Conservation (phyloP, 2,329 filamentous ascomycete species). For the Ceratocystis huliohia region DNA sequence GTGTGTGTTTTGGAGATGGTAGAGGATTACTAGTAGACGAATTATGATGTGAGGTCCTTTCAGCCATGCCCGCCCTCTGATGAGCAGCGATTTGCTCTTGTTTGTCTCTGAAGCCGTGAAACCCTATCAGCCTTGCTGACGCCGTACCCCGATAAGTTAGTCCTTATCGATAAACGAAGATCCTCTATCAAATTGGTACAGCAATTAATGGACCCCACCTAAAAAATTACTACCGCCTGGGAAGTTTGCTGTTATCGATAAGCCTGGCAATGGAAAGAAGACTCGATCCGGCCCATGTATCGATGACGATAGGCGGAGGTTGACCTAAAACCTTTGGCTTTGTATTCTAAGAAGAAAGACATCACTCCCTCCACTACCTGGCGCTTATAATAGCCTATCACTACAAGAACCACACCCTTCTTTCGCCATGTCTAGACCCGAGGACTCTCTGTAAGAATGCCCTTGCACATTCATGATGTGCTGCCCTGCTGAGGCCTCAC, state of each 20-base stretch:
- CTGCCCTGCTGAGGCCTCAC: background rate
- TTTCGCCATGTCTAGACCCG: conserved; percentile 78
- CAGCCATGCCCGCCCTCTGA: too few species aligned
- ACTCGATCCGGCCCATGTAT: conserved; percentile 1
- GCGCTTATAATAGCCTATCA: background rate
- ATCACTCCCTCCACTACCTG: background rate
- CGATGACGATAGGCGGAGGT: background rate
- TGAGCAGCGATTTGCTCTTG: background rate
- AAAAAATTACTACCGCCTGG: conserved; percentile 10
- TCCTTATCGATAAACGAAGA: conserved; percentile 1
- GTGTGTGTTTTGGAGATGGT: too few species aligned
- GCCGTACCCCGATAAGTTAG: background rate
- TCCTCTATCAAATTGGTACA: background rate
- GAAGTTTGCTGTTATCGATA: conserved; percentile 11
- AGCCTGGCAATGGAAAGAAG: background rate
- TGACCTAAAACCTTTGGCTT: background rate
- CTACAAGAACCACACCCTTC: background rate
- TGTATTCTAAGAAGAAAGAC: background rate
- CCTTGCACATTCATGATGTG: conserved; percentile 12
- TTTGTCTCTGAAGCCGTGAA: background rate
- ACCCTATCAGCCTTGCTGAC: conserved; percentile 1
- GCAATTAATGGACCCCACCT: background rate
- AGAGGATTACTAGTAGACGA: too few species aligned
- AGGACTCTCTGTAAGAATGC: conserved; percentile 68
- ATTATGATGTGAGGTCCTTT: too few species aligned